Conservation (phyloP, 2,329 filamentous ascomycete genomes). For the Aspergillus nomiae region DNA sequence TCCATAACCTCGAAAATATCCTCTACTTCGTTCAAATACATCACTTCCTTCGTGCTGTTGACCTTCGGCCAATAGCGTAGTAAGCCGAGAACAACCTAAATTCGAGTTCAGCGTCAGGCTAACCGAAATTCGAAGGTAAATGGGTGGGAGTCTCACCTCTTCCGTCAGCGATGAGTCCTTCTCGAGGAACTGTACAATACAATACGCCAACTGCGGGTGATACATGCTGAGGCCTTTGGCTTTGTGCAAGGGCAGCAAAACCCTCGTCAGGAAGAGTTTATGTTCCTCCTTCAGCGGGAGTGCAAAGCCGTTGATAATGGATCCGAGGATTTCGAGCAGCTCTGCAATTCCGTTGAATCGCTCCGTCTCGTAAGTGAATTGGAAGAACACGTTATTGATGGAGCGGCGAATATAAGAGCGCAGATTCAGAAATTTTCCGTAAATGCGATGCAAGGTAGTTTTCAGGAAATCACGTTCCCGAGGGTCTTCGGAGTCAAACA, state of each 20-base stretch:
- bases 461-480: slow-evolving; percentile 96
- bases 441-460: slow-evolving; percentile 96
- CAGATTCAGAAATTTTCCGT: slow-evolving; percentile 97
- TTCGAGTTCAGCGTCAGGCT: slow-evolving; percentile 15
- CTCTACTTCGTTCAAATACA: slow-evolving; percentile 99
- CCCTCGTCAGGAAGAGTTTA: slow-evolving; percentile 93
- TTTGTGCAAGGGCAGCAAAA: slow-evolving; percentile 92
- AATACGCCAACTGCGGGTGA: slow-evolving; percentile 96
- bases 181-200: slow-evolving; percentile 97
- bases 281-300: slow-evolving; percentile 97
- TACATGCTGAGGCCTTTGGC: slow-evolving; percentile 99
- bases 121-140: slow-evolving; percentile 3
- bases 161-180: slow-evolving; percentile 97
- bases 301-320: slow-evolving; percentile 98
- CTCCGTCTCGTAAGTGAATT: slow-evolving; percentile 98
- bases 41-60: slow-evolving; percentile 99
- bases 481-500: slow-evolving; percentile 98
- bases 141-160: slow-evolving; percentile 64
- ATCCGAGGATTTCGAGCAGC: slow-evolving; percentile 91
- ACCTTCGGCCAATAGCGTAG: slow-evolving; percentile 98
- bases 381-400: slow-evolving; percentile 99
- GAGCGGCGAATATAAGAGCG: slow-evolving; percentile 96
- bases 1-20: slow-evolving; percentile 99
- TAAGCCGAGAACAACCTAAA: slow-evolving; percentile 84
- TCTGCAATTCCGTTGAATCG: slow-evolving; percentile 98